Evolutionary conservation across 2,329 filamentous ascomycete genomes (phyloP), one percentile per base, ranked within the genome.

Genomic region (Ceratocystis harringtonii): DNA sequence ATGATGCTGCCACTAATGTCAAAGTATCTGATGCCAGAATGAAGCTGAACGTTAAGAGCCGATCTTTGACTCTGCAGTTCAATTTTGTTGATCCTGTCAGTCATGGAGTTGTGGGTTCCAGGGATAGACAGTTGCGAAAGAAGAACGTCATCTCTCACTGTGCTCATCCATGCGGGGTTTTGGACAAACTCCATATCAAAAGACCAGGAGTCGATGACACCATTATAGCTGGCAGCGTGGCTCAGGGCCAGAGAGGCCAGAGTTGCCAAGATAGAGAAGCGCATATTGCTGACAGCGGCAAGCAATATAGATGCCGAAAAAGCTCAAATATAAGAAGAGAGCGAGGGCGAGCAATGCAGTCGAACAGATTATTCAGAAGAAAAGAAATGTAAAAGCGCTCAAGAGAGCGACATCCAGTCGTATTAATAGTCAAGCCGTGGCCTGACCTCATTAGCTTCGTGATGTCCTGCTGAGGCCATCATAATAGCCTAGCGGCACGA

Each of bases 91-190:
- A 73, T 74, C 71, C 81, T 79, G 69, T 78, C 79, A 22, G 79
- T 81, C 76, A 81, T 76, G 41, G 79, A 80, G 70, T 81, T 79
- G 71, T 81, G 79, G 1, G 79, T 81, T 44, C 79, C 79, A 0
- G 79, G 79, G 68, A 81, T 76, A 61, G 78, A 79, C 55, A 81
- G 73, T 58, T 71, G 74, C 32, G 77, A 74, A 44, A 81, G 71
- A 55, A 71, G 71, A 44, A 74, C 71, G 30, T 71, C 67, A 70
- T 80, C 75, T 36, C 76, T 76, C 12, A 80, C 69, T 5, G 62
- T 61, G 25, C 71, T 71, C 78, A 80, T 80, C 79, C 79, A 80
- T 45, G 68, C 63, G 7, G 74, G 70, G 30, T 74, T 70, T 52
- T 72, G 68, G 41, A 71, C 70, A 25, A 67, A 68, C 66, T 74